Percentiles rank a stretch among this genome's conserved stretches.
phyloP scores from a whole-genome alignment of 2,329 filamentous ascomycete genomes.

The Didymella glomerata region DNA sequence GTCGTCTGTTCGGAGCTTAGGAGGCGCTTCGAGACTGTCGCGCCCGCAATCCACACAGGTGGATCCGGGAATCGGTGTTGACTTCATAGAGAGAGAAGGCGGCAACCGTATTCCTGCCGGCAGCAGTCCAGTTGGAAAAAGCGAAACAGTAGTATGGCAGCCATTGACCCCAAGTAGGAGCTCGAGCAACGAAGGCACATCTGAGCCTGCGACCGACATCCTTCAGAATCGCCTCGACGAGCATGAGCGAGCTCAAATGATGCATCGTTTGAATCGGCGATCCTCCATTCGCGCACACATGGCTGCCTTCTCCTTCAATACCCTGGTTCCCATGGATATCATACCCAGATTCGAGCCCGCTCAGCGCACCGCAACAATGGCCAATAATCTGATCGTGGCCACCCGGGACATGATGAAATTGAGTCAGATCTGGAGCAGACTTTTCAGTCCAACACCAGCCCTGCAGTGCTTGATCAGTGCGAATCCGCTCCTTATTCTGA shows the following conservation, averaged over 20 bases:
- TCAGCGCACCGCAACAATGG: not conserved
- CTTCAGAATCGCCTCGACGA: not conserved
- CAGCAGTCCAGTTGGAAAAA: not conserved
- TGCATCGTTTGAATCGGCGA: not conserved
- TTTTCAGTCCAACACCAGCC: not conserved
- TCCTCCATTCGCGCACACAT: not conserved
- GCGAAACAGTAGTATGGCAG: not conserved
- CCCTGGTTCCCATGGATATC: not conserved
- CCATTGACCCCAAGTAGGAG: not conserved
- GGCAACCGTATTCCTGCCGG: too few species aligned
- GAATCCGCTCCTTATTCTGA: not conserved
- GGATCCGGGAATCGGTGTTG: not conserved
- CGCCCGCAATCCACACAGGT: not conserved
- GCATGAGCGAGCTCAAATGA: not conserved
- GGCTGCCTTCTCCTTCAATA: not conserved
- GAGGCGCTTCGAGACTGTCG: not conserved
- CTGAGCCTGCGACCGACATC: not conserved
- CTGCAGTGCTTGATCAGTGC: not conserved
- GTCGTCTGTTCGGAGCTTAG: not conserved
- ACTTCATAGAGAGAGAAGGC: not conserved
- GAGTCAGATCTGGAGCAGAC: not conserved
- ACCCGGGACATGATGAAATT: not conserved
- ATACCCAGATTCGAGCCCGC: not conserved
- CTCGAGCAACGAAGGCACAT: not conserved
- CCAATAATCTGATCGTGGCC: not conserved